Base-by-base conservation (phyloP, 106 monocot genomes). In the Dendrobium officinale region DNA sequence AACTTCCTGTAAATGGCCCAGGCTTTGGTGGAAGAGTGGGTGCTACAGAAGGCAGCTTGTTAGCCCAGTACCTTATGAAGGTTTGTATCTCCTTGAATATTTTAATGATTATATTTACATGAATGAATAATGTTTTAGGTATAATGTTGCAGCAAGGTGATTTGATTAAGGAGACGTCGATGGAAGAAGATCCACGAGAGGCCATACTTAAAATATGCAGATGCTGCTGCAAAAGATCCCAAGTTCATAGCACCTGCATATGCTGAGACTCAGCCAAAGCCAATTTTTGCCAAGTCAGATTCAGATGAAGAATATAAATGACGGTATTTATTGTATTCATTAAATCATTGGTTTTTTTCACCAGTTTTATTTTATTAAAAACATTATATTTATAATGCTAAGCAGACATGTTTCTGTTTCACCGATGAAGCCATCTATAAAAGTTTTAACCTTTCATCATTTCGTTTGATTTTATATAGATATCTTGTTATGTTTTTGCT, bases 111-210 rank as follows among this genome's bases (percentile, higher is more conserved):
- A 6, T 42, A 5, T 74, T 43, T 72, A 64, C 24, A 40, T 9
- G 43, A 74, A 19, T 43, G 42, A 42, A 74, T 19, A 24, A 74
- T 4, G 41, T 72, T 40, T 43, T 43, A 74, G 17, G 42, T 31
- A 42, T 41, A 75, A 61, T 77, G 27, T 79, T 89, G 84, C 90
- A 96, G 96, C 94, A 97, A 90, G 96, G 96, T 78, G 96, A 94
- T 37, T 51, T 97, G 55, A 88, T 97, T 43, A 97, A 97, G 85
- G 96, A 97, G 82, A 97, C 96, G 2, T 97, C 94, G 96, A 97
- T 97, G 96, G 96, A 97, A 1, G 96, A 97, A 83, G 96, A 97
- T 84, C 96, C 96, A 66, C 87, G 98, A 79, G 98, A 99, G 66
- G 98, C 98, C 43, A 99, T 99, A 73, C 89, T 99, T 40, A 26